Evolutionary conservation across 257 asterid genomes (phyloP), one percentile per base, ranked within the genome.

Genomic region (Echium plantagineum): DNA sequence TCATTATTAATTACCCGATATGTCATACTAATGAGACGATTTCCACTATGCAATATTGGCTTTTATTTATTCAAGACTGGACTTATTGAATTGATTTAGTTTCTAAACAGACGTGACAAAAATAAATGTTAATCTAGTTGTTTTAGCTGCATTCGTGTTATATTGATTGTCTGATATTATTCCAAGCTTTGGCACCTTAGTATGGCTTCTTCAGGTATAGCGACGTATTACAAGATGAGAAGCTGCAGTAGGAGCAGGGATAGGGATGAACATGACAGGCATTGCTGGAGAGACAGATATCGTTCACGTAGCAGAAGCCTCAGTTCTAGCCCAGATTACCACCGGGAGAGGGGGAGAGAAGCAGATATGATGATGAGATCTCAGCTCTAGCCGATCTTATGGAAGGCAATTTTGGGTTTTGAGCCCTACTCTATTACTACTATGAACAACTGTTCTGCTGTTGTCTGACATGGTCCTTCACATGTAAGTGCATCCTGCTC

Each of bases 181-280:
- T 46, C 60, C 48, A 59, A 72, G 93, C 10, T 35, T 35, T 35
- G 47, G 47, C 1, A 7, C 47, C 47, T 55, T 9, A 3, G 3
- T 19, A 80, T 72, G 86, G 80, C 22, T 46, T 78, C 22, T 46
- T 78, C 64, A 74, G 78, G 80, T 94, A 84, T 54, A 84, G 72
- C 67, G 97, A 84, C 32, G 32, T 4, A 28, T 59, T 62, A 72
- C 61, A 69, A 85, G 59, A 81, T 70, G 85, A 84, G 91, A 71
- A 84, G 95, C 81, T 85, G 83, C 47, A 84, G 94, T 65, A 75
- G 94, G 72, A 85, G 94, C 61, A 77, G 86, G 71, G 94, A 79
- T 35, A 80, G 88, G 69, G 57, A 57, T 70, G 82, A 88, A 13
- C 90, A 94, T 31, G 93, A 87, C 21, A 72, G 81, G 35, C 75